Evolutionary conservation across 208 protist species (phyloP), one percentile per base, ranked within the genome.

Genomic region (Leishmania arabica): DNA sequence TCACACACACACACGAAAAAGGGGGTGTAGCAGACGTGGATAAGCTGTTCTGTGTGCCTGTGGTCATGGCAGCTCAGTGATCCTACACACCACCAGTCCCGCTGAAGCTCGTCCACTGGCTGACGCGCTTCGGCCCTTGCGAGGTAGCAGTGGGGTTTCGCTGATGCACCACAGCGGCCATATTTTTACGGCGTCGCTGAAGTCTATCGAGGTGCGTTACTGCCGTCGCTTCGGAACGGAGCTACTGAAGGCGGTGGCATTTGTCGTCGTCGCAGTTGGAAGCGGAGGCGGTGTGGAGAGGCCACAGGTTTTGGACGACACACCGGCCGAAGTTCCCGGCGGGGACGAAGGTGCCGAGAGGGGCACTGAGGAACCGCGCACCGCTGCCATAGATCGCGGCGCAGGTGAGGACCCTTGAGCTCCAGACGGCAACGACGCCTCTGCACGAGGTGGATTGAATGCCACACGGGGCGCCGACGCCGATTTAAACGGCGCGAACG

Each of bases 401-500:
- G 31, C 68, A 37, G 72, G 37, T 0, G 54, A 47, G 47, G 54
- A 49, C 34, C 34, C 58, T 24, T 66, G 31, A 40, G 24, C 45
- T 5, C 62, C 37, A n/a, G 34, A 47, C 40, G 24, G 60, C 17
- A 27, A 11, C 70, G 72, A 77, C 53, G 65, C 47, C 40, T 77
- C 79, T 0, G 37, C 49, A 49, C 84, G 80, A 34, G 73, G 34
- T 0, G 76, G 54, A 3, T 72, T 58, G 51, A 76, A 9, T 15
- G 51, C 75, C 71, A 34, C 45, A 4, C 19, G 71, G 64, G 1
- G 70, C 31, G 84, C 78, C 5, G 81, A 70, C n/a, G 84, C 78
- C 9, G 84, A 77, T 81, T 88, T 92, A 81, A 97, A 96, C 9
- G 95, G 93, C 0, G 91, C 86, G 54, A 93, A 89, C 11, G 91